phyloP scores from a whole-genome alignment of 2,329 filamentous ascomycete genomes.

The Penicillium polonicum region DNA sequence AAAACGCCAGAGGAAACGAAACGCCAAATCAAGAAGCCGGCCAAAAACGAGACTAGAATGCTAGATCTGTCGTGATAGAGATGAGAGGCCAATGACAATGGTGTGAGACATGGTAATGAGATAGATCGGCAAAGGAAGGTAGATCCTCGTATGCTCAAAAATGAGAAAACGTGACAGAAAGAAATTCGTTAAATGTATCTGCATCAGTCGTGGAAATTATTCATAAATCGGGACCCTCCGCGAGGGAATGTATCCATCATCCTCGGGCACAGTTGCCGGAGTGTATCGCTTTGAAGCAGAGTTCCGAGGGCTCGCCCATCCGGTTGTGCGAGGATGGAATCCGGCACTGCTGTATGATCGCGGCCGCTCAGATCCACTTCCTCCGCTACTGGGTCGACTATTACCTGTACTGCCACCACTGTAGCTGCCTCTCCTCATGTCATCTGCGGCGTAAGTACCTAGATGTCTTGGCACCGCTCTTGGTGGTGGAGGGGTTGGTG shows the following conservation, averaged over 20 bases:
- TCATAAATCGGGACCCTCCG: constrained; percentile 22
- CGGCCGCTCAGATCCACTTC: constrained; percentile 25
- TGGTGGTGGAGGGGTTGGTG: constrained; percentile 16
- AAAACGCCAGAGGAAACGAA: background rate
- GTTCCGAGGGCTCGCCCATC: constrained; percentile 23
- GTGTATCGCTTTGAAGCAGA: constrained; percentile 22
- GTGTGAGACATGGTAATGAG: background rate
- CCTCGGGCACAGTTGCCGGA: constrained; percentile 16
- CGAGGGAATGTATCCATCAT: constrained; percentile 13
- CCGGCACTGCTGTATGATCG: constrained; percentile 25
- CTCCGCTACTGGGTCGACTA: constrained; percentile 24
- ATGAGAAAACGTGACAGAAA: background rate
- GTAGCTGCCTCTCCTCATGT: constrained; percentile 28
- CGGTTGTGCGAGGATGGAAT: constrained; percentile 9
- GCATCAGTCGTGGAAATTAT: constrained; percentile 5
- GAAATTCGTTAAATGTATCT: background rate
- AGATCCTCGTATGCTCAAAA: background rate
- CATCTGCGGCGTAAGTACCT: constrained; percentile 26
- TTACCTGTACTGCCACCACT: constrained; percentile 19
- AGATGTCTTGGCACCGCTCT: constrained; percentile 17
- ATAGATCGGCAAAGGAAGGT: background rate
- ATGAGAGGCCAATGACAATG: background rate
- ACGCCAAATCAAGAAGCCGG: background rate
- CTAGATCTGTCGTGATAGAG: background rate
- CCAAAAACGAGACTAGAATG: background rate